Conservation (phyloP, 2,329 filamentous ascomycete species). For the Didymella arachidicola region DNA sequence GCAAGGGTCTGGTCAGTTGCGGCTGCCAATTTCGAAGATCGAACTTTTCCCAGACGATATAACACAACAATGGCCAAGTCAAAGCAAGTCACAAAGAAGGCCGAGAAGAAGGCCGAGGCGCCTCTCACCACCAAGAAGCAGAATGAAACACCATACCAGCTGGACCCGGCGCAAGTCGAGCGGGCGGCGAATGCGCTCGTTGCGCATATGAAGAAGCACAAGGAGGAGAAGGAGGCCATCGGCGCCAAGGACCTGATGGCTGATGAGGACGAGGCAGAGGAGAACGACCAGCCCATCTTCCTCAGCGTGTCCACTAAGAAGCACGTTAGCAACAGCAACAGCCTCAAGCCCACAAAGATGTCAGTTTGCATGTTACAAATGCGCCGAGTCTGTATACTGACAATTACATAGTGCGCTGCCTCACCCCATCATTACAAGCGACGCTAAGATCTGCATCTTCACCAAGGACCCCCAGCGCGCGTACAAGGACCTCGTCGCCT, state of each 20-base stretch:
- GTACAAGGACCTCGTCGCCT: conserved; percentile 87
- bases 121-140: conserved; percentile 48
- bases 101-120: conserved; percentile 40
- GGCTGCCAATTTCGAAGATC: conserved; percentile 27
- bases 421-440: conserved; percentile 73
- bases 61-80: conserved; percentile 44
- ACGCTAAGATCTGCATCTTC: conserved; percentile 82
- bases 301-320: conserved; percentile 70
- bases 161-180: conserved; percentile 61
- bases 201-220: conserved; percentile 63
- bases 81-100: conserved; percentile 37
- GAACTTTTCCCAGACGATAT: conserved; percentile 18
- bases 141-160: conserved; percentile 52
- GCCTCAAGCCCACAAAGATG: conserved; percentile 86
- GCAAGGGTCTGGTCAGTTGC: conserved; percentile 3
- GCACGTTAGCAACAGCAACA: conserved; percentile 74
- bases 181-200: conserved; percentile 68
- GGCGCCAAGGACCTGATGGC: conserved; percentile 63
- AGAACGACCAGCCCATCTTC: conserved; percentile 65
- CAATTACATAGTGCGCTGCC: conserved; percentile 63
- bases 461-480: conserved; percentile 81
- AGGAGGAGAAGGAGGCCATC: conserved; percentile 56
- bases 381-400: conserved; percentile 22
- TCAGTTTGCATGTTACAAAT: conserved; percentile 25
- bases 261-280: conserved; percentile 54